A percentile compares a stretch with the other conserved stretches of the same genome.
Evolutionary conservation across 2,329 filamentous ascomycete genomes (phyloP).

Genomic region (Clonostachys solani): DNA sequence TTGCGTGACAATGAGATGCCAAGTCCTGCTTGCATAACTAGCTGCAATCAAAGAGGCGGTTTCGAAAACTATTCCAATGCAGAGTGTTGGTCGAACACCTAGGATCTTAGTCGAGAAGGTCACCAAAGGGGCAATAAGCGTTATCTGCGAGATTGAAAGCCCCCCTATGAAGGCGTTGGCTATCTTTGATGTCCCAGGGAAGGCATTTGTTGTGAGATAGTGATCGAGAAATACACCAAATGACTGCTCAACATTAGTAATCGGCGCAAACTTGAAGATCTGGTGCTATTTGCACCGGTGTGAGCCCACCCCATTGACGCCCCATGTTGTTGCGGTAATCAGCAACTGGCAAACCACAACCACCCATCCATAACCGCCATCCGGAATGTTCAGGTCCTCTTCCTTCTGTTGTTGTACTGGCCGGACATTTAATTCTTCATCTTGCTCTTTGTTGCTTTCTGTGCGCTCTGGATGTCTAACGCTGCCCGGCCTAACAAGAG

Average conservation of each 20-base stretch:
- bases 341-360: background rate
- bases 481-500: too few relatives aligned
- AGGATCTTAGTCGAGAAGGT: conserved; percentile 16
- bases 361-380: conserved; percentile 3
- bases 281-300: background rate
- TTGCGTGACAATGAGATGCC: conserved; percentile 58
- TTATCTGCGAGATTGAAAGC: conserved; percentile 41
- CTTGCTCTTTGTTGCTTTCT: too few relatives aligned
- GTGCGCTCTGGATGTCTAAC: too few relatives aligned
- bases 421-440: too few relatives aligned
- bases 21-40: conserved; percentile 45
- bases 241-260: background rate
- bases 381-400: background rate
- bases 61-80: conserved; percentile 49
- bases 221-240: background rate
- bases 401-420: too few relatives aligned
- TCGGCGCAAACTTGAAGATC: too few relatives aligned
- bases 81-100: conserved; percentile 29
- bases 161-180: conserved; percentile 55
- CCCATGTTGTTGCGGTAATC: conserved; percentile 17
- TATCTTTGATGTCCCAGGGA: background rate
- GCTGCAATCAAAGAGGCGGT: conserved; percentile 46
- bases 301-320: conserved; percentile 24
- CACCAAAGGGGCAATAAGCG: conserved; percentile 33
- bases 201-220: background rate